A percentile compares a stretch with the other conserved stretches of the same genome.
Evolutionary conservation across 768 basidiomycete species (phyloP).

Genomic region (Auriscalpium orientale): DNA sequence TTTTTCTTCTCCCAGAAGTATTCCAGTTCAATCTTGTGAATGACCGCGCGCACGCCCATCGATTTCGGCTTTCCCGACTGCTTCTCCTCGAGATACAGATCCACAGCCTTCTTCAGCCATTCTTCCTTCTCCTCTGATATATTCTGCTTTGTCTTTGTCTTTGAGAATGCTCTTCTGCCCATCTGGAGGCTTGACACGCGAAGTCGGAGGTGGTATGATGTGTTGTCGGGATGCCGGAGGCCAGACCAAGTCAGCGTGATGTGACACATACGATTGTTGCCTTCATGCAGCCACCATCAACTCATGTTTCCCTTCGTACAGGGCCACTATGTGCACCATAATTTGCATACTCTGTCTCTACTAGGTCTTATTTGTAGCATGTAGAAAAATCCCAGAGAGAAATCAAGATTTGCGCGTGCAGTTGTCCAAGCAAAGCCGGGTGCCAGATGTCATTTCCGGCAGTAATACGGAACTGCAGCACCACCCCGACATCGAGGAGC

Average conservation of each 20-base stretch:
- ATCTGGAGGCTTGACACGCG: background rate
- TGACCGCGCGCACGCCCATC: background rate
- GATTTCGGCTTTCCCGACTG: background rate
- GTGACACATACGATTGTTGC: too few species aligned
- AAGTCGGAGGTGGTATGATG: background rate
- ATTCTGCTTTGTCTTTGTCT: background rate
- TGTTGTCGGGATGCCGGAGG: too few species aligned
- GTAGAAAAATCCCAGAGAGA: too few species aligned
- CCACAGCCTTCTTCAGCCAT: slow-evolving; percentile 1
- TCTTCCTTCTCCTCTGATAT: background rate
- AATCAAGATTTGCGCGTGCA: too few species aligned
- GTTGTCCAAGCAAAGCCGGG: background rate
- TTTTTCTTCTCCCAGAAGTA: slow-evolving; percentile 5
- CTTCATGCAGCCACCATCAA: too few species aligned
- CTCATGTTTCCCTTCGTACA: too few species aligned
- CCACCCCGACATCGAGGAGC: too few species aligned
- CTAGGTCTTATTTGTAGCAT: too few species aligned
- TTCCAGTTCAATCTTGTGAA: background rate
- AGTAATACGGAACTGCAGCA: too few species aligned
- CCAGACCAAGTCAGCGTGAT: too few species aligned
- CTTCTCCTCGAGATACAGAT: background rate
- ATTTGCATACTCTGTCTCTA: too few species aligned
- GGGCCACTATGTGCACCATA: too few species aligned
- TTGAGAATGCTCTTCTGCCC: slow-evolving; percentile 3
- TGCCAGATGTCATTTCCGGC: background rate